Base-by-base conservation (phyloP, 495 filamentous ascomycete species). In the Xylaria acuta region DNA sequence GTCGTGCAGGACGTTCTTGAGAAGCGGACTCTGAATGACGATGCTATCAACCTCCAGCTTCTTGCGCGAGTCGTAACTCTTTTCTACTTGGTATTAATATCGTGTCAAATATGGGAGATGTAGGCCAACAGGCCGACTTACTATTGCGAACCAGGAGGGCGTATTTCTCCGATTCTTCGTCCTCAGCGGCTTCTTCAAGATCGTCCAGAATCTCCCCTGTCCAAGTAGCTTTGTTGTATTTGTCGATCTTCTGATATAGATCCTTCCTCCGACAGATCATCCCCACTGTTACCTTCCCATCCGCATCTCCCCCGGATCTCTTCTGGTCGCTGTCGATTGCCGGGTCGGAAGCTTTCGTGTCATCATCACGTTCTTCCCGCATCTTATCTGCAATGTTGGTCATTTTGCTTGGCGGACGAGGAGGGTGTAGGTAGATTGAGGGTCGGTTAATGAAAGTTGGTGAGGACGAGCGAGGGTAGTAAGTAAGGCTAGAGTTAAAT, bases 11-110 rank as follows among this genome's bases (percentile, higher is more conserved):
- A 87, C 83, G 12, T 81, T 81, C 78, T 90, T 90, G 56, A 92
- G 79, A 56, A 86, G 82, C 4, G 90, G 88, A 71, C 86, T 89
- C 80, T 92, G 90, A 4, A 92, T 78, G 38, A 91, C 81, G 72
- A 93, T 89, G 58, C 86, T 89, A 71, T 90, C 81, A 36, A 92
- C 84, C 30, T 86, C 78, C 27, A 92, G 81, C 59, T 86, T 88
- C 80, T 88, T 89, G n/a, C 86, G 84, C 45, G 88, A 85, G 75
- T 90, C 85, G 69, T 40, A 36, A 41, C 60, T 63, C 38, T 41
- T 63, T 63, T 63, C 60, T 86, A 87, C 81, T 86, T 87, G 70
- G 32, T 38, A 41, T 63, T 22, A 63, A 38, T 12, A 63, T n/a
- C 34, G 4, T 60, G 32, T 36, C 34, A n/a, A 60, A 27, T 25